Evolutionary conservation across 2,329 filamentous ascomycete species (phyloP), one percentile per base, ranked within the genome.

Genomic region (Sporothrix humicola): DNA sequence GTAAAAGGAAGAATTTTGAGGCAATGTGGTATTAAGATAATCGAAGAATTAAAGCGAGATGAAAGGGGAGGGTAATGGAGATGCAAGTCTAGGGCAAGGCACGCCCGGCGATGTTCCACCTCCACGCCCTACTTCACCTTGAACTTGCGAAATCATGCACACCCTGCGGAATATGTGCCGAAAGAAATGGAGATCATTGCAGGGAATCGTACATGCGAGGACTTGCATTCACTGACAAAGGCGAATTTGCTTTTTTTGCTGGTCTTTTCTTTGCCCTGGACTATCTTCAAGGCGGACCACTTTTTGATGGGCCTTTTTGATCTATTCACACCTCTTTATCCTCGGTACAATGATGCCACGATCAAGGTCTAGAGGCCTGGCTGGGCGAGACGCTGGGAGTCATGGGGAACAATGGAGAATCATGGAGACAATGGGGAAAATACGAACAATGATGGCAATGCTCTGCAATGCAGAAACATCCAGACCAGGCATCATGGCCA

Each of bases 111-210:
- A 56, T 20, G 13, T 26, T 26, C 9, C 31, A 7, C 31, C 31
- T 37, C 31, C 52, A 56, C 52, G n/a, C 52, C 52, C 52, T 54
- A 20, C 52, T 20, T 54, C 17, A 20, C n/a, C 52, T 56, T 56
- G 9, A 56, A 20, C 20, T 56, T 56, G 3, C 20, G 52, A 56
- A 23, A 8, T 37, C 48, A 52, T 42, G 17, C 31, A 61, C 58
- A 9, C 58, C 31, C 58, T 61, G 58, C 31, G 58, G 58, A 61
- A 42, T 61, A 61, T 12, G 58, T 56, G 58, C 58, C 31, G 58
- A 61, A n/a, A 61, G 13, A 6, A 56, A 9, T 56, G 52, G n/a
- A 56, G 52, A 56, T 56, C 52, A 12, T 26, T 26, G 26, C 26
- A 61, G 31, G 3, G 15, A 42, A 52, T 52, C 15, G 15, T n/a